phyloP scores from a whole-genome alignment of 2,329 filamentous ascomycete genomes.

The Pestalotiopsis sp. region DNA sequence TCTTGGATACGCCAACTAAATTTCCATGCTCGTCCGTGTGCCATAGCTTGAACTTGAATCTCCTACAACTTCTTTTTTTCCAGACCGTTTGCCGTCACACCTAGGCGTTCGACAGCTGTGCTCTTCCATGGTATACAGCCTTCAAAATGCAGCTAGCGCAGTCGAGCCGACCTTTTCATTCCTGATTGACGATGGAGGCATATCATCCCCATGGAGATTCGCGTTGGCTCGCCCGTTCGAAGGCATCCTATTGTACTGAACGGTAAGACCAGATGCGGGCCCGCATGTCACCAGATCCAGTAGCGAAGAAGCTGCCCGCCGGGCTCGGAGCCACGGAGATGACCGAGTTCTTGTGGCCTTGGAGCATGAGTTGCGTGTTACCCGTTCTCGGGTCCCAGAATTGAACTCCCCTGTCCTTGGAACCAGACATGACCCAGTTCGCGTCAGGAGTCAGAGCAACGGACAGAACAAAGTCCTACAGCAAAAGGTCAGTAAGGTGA shows the following conservation, averaged over 20 bases:
- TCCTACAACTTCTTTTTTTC: too few species aligned
- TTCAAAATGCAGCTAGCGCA: too few species aligned
- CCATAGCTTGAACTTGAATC: background rate
- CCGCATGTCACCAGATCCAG: conserved; percentile 95
- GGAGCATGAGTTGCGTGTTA: conserved; percentile 94
- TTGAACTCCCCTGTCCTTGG: conserved; percentile 95
- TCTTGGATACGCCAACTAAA: too few species aligned
- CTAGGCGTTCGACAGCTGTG: too few species aligned
- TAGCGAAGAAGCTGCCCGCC: conserved; percentile 85
- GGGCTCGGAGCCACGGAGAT: conserved; percentile 97
- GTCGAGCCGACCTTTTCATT: too few species aligned
- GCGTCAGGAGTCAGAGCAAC: conserved; percentile 94
- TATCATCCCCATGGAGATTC: too few species aligned
- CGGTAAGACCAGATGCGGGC: conserved; percentile 95
- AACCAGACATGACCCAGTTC: conserved; percentile 94
- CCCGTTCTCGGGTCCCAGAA: conserved; percentile 98
- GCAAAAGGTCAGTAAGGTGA: conserved; percentile 21
- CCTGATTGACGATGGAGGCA: too few species aligned
- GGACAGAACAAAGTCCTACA: conserved; percentile 90
- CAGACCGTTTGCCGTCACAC: too few species aligned
- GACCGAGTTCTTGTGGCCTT: conserved; percentile 98
- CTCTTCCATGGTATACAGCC: too few species aligned
- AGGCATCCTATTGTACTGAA: conserved; percentile 37
- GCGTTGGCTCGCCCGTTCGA: background rate
- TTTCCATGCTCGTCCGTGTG: background rate